A percentile compares a stretch with the other conserved stretches of the same genome.
Evolutionary conservation across 2,329 filamentous ascomycete genomes (phyloP).

Genomic region (Penicillium occitanis): DNA sequence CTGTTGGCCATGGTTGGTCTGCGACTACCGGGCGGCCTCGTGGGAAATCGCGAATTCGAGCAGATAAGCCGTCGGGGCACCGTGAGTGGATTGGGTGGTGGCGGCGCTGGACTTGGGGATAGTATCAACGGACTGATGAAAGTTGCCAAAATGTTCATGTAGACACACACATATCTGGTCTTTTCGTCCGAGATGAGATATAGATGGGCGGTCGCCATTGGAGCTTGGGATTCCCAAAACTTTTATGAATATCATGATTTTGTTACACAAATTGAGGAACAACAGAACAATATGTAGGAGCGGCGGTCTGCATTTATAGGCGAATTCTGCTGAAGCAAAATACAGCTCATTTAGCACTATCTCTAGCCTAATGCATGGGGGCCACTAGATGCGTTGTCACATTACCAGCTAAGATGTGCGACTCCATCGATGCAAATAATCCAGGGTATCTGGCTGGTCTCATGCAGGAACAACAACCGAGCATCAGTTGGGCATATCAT

Average conservation of each 20-base stretch:
- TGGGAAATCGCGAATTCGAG: constrained; percentile 30
- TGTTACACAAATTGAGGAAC: neutral
- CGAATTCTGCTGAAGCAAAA: neutral
- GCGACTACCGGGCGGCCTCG: constrained; percentile 60
- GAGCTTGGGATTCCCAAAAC: neutral
- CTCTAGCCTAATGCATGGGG: neutral
- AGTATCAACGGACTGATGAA: constrained; percentile 35
- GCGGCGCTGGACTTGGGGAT: constrained; percentile 35
- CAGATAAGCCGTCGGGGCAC: constrained; percentile 15
- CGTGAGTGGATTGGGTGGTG: constrained; percentile 25
- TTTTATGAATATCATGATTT: constrained; percentile 7
- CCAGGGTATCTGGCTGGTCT: too few species aligned
- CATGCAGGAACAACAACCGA: neutral
- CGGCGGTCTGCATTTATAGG: neutral
- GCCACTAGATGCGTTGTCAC: constrained; percentile 8
- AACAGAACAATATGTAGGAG: neutral
- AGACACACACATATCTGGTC: constrained; percentile 12
- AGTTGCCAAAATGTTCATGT: constrained; percentile 41
- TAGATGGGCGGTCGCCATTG: neutral
- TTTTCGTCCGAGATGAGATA: constrained; percentile 1
- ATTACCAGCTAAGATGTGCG: neutral
- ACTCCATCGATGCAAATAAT: neutral
- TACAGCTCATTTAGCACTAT: neutral
- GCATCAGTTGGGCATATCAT: neutral
- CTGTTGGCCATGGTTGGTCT: constrained; percentile 78